Evolutionary conservation across 371 early-diverging fungal genomes (phyloP).

Genomic region (Mortierella sp.): DNA sequence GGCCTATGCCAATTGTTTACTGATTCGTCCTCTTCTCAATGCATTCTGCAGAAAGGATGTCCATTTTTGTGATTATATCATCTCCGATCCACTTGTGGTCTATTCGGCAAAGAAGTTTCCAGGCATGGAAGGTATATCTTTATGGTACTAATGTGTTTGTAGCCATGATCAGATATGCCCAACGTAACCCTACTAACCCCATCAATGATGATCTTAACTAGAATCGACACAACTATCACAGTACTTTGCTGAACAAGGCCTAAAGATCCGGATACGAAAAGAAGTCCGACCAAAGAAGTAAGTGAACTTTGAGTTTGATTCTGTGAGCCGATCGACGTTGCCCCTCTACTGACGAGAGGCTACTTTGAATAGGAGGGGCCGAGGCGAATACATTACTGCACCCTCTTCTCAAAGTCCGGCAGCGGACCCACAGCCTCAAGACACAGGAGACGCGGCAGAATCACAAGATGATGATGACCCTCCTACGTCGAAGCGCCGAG

Average conservation of each 20-base stretch:
- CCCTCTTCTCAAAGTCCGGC: constrained; percentile 34
- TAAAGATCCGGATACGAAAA: constrained; percentile 93
- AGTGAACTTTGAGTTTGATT: not conserved
- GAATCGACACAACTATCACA: constrained; percentile 92
- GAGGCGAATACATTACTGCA: constrained; percentile 20
- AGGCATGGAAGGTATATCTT: constrained; percentile 76
- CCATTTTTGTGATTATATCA: constrained; percentile 82
- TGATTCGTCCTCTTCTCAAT: not conserved
- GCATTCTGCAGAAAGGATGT: constrained; percentile 66
- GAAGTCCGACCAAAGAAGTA: constrained; percentile 61
- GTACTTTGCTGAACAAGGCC: constrained; percentile 95
- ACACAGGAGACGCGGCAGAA: constrained; percentile 14
- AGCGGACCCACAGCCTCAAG: constrained; percentile 19
- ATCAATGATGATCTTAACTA: constrained; percentile 17
- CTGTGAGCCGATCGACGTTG: not conserved
- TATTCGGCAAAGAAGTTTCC: constrained; percentile 98
- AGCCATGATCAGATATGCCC: not conserved
- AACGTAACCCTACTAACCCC: not conserved
- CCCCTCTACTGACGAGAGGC: not conserved
- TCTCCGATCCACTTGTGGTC: constrained; percentile 86
- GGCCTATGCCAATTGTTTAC: too few relatives aligned
- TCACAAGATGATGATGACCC: constrained; percentile 33
- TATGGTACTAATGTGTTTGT: not conserved
- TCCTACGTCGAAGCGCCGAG: constrained; percentile 21
- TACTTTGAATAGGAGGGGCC: constrained; percentile 16